phyloP scores from a whole-genome alignment of 1,284 basidiomycete species.

The Moniliophthora roreri region DNA sequence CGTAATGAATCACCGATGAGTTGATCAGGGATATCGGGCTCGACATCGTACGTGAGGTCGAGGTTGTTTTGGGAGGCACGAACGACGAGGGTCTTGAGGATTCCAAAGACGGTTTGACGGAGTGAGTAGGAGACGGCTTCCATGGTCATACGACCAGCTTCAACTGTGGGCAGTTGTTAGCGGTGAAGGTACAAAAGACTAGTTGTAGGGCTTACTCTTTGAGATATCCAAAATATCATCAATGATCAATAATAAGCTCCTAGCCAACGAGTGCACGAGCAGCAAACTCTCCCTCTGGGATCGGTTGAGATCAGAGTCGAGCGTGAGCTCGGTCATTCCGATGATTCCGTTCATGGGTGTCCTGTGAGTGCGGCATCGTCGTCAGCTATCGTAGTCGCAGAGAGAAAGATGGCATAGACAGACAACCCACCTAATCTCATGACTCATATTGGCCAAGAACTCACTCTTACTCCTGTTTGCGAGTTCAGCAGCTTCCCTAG shows the following conservation, averaged over 20 bases:
- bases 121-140: slow-evolving; percentile 99
- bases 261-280: slow-evolving; percentile 93
- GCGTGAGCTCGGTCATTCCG: slow-evolving; percentile 97
- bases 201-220: slow-evolving; percentile 92
- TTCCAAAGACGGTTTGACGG: slow-evolving; percentile 94
- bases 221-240: slow-evolving; percentile 98
- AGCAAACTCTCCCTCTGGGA: slow-evolving; percentile 94
- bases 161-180: slow-evolving; percentile 55
- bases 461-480: slow-evolving; percentile 97
- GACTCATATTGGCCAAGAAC: slow-evolving; percentile 98
- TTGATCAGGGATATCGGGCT: slow-evolving; percentile 95
- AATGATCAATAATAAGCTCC: slow-evolving; percentile 94
- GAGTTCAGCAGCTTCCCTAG: slow-evolving; percentile 95
- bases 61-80: slow-evolving; percentile 98
- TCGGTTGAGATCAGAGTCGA: slow-evolving; percentile 89
- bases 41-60: slow-evolving; percentile 96
- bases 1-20: slow-evolving; percentile 96
- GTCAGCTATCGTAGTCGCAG: slow-evolving; percentile 10
- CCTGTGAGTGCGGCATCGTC: slow-evolving; percentile 43
- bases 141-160: slow-evolving; percentile 99
- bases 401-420: slow-evolving; percentile 2
- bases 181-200: slow-evolving; percentile 9
- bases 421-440: slow-evolving; percentile 80
- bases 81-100: slow-evolving; percentile 97
- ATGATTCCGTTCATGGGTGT: slow-evolving; percentile 99